A percentile compares a stretch with the other conserved stretches of the same genome.
Evolutionary conservation across 352 stramenopile species (phyloP).

Genomic region (Phytopythium litorale): DNA sequence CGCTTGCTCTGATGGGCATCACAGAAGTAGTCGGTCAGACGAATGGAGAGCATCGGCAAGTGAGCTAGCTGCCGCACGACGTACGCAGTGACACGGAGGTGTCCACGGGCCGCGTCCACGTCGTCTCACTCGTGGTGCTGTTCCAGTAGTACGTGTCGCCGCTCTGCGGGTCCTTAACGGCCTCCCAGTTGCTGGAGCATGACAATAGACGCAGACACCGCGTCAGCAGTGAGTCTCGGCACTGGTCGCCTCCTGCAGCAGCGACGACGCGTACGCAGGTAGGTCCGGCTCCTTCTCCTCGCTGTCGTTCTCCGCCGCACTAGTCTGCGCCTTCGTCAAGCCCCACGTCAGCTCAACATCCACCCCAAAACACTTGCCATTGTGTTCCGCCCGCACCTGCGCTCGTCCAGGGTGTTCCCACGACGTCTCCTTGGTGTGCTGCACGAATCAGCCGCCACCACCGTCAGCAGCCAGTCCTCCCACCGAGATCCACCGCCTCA

Average conservation of each 20-base stretch:
- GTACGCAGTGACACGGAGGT: slow-evolving; percentile 53
- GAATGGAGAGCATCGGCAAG: neutral
- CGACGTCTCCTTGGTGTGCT: slow-evolving; percentile 72
- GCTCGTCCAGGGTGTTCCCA: slow-evolving; percentile 50
- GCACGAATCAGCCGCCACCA: neutral
- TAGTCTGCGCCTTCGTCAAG: slow-evolving; percentile 5
- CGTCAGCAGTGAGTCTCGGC: neutral
- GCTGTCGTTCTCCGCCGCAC: slow-evolving; percentile 13
- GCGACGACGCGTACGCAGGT: neutral
- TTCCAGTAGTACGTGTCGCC: slow-evolving; percentile 76
- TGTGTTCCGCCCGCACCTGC: slow-evolving; percentile 1
- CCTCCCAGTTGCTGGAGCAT: slow-evolving; percentile 53
- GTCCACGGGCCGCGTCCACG: slow-evolving; percentile 51
- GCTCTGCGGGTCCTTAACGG: slow-evolving; percentile 49
- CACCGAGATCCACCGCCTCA: neutral
- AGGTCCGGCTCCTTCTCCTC: neutral
- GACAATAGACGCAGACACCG: neutral
- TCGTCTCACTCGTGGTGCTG: slow-evolving; percentile 64
- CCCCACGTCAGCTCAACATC: neutral
- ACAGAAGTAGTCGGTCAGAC: neutral
- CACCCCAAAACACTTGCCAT: neutral
- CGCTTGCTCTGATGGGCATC: slow-evolving; percentile 31
- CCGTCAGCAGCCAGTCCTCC: neutral
- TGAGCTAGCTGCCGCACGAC: neutral
- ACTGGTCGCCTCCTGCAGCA: neutral